A percentile compares a stretch with the other conserved stretches of the same genome.
phyloP scores from a whole-genome alignment of 495 filamentous ascomycete species.

The Aspergillus olivimuriae region DNA sequence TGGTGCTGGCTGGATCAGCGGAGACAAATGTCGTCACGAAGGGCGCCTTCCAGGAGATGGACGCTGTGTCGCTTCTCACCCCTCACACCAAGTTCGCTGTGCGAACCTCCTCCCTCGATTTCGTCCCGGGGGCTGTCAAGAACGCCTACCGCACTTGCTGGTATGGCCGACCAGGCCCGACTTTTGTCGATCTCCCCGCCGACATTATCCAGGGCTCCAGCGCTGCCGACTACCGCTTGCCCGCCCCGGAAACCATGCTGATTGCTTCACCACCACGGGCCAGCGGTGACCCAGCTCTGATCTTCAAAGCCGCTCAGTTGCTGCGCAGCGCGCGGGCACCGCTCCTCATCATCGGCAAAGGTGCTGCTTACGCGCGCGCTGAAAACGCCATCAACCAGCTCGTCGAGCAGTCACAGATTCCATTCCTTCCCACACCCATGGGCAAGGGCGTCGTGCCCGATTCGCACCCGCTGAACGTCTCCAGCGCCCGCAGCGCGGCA shows the following conservation, averaged over 20 bases:
- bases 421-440: constrained; percentile 60
- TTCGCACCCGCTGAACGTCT: constrained; percentile 47
- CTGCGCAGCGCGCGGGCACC: constrained; percentile 47
- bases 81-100: constrained; percentile 54
- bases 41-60: constrained; percentile 58
- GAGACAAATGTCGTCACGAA: constrained; percentile 49
- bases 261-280: constrained; percentile 37
- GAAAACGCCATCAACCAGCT: constrained; percentile 42
- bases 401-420: constrained; percentile 46
- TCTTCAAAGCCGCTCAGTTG: constrained; percentile 41
- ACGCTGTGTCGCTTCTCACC: constrained; percentile 50
- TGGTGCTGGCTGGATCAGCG: constrained; percentile 52
- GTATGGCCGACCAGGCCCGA: constrained; percentile 53
- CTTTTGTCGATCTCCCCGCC: constrained; percentile 57
- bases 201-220: constrained; percentile 49
- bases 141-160: constrained; percentile 51
- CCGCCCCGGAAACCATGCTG: constrained; percentile 10
- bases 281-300: constrained; percentile 34
- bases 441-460: constrained; percentile 58
- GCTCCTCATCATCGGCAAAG: constrained; percentile 55
- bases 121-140: constrained; percentile 43
- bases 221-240: constrained; percentile 10
- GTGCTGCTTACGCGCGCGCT: constrained; percentile 52
- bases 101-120: constrained; percentile 42
- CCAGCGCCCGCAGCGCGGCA: constrained; percentile 52